phyloP scores from a whole-genome alignment of 257 asterid species.

The Nicotiana undulata region DNA sequence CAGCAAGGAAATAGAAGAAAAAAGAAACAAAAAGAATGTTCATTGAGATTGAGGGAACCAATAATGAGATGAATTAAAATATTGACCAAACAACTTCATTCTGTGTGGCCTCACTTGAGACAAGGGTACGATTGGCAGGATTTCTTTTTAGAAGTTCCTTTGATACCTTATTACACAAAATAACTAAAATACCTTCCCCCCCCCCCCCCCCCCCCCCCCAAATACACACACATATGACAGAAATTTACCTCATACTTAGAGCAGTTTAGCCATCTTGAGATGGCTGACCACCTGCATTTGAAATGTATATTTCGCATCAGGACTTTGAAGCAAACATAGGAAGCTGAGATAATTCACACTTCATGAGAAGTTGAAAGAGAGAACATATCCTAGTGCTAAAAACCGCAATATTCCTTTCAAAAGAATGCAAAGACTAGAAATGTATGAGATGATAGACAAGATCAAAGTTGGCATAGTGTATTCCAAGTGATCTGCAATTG shows the following conservation, averaged over 20 bases:
- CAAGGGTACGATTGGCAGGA: neutral
- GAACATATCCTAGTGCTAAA: neutral
- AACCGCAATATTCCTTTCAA: neutral
- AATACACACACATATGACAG: neutral
- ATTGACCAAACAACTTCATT: neutral
- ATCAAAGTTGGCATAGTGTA: neutral
- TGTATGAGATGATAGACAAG: neutral
- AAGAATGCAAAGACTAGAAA: neutral
- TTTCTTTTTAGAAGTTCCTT: neutral
- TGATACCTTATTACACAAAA: neutral
- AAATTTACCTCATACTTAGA: conserved; percentile 79
- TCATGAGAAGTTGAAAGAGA: neutral
- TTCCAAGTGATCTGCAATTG: neutral
- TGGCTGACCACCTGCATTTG: conserved; percentile 66
- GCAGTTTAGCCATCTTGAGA: conserved; percentile 77
- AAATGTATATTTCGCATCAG: neutral
- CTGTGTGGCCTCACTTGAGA: neutral
- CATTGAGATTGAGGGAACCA: neutral
- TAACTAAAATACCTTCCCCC: neutral
- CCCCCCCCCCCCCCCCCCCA: no score
- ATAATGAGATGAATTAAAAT: neutral
- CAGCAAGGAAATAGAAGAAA: neutral
- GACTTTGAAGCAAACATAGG: neutral
- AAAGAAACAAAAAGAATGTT: neutral
- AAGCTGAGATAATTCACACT: neutral